These are phyloP conservation scores for Thielaviopsis punctulata DNA, from an alignment of 2,329 filamentous ascomycete species.

Conservation along the genomic window DNA sequence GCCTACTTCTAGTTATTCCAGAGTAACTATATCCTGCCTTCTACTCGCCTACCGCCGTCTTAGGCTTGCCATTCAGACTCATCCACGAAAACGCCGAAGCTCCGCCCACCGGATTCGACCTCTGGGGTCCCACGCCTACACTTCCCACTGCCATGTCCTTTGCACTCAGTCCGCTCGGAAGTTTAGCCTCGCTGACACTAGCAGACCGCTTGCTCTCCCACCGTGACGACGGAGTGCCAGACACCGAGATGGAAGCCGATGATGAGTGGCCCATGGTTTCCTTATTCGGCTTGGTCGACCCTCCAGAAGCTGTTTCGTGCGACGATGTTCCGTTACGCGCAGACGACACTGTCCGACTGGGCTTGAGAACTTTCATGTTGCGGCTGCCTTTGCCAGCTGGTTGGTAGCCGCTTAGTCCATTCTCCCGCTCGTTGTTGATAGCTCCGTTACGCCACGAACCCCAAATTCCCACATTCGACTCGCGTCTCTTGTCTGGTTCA, in stretches of 20 bases:
- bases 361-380: slow-evolving; percentile 81
- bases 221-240: neutral
- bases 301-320: slow-evolving; percentile 29
- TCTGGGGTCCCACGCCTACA: slow-evolving; percentile 27
- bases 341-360: slow-evolving; percentile 47
- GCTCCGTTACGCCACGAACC: slow-evolving; percentile 50
- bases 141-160: neutral
- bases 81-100: slow-evolving; percentile 91
- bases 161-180: neutral
- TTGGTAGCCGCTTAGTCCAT: slow-evolving; percentile 46
- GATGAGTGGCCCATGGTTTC: neutral
- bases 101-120: slow-evolving; percentile 74
- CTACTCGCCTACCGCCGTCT: slow-evolving; percentile 13
- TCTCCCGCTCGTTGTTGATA: slow-evolving; percentile 28
- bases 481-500: slow-evolving; percentile 5
- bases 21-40: neutral
- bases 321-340: slow-evolving; percentile 29
- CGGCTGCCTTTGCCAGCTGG: slow-evolving; percentile 43
- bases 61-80: slow-evolving; percentile 35
- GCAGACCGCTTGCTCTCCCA: slow-evolving; percentile 14
- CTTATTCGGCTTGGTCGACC: neutral
- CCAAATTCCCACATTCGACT: slow-evolving; percentile 37
- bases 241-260: neutral
- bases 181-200: slow-evolving; percentile 6
- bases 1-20: neutral